These are phyloP conservation scores for Cladosporium sp. DNA, from an alignment of 2,329 filamentous ascomycete genomes.

Conservation along the genomic window DNA sequence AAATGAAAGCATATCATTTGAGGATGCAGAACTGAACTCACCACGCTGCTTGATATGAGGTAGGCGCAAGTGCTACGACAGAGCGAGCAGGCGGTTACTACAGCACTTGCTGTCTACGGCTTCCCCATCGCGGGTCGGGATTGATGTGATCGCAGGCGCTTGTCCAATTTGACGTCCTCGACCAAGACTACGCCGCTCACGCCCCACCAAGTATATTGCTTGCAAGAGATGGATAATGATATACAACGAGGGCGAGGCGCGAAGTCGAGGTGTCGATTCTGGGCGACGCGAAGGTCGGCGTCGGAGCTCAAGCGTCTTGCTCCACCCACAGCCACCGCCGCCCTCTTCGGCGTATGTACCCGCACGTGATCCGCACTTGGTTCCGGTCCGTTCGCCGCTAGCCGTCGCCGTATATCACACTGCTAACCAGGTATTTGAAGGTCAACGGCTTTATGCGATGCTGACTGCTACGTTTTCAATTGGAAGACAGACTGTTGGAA, in stretches of 20 bases:
- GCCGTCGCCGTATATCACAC: background rate
- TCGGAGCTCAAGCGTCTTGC: background rate
- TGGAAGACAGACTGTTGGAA: too few species aligned
- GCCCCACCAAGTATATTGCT: background rate
- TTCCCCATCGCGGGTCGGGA: background rate
- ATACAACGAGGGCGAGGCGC: background rate
- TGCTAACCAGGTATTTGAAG: too few species aligned
- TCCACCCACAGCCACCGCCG: background rate
- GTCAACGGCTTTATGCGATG: too few species aligned
- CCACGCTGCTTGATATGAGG: background rate
- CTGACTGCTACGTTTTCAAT: too few species aligned
- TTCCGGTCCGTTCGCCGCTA: background rate
- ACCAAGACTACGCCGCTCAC: background rate
- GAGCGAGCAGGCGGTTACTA: background rate
- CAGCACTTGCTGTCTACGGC: slow-evolving; percentile 6
- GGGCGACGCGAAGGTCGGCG: background rate
- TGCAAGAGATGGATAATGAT: slow-evolving; percentile 2
- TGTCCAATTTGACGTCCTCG: background rate
- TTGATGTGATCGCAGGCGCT: too few species aligned
- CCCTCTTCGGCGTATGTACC: background rate
- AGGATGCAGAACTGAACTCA: background rate
- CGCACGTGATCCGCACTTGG: background rate
- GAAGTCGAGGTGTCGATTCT: background rate
- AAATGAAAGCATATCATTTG: background rate
- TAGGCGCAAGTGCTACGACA: slow-evolving; percentile 5